phyloP scores from a whole-genome alignment of 345 rosid species.

The Citrus glauca region DNA sequence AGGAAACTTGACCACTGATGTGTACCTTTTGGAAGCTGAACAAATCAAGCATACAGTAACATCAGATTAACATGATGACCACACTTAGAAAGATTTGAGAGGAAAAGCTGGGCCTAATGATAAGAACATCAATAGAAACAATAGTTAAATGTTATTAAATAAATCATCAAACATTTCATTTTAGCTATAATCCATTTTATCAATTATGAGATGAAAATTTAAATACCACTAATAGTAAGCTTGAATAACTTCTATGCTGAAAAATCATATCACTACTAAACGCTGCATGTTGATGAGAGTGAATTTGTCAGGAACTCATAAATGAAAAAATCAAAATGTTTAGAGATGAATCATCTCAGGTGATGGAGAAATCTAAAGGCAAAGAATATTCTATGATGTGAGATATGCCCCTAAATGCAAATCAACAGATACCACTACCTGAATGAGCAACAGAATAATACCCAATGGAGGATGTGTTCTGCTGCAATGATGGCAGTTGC shows the following conservation, averaged over 20 bases:
- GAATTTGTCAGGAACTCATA: not conserved
- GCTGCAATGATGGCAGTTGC: slow-evolving; percentile 85
- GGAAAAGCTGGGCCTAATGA: not conserved
- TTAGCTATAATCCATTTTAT: not conserved
- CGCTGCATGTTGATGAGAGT: not conserved
- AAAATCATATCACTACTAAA: not conserved
- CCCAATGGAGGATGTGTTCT: slow-evolving; percentile 88
- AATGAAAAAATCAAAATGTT: not conserved
- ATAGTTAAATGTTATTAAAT: not conserved
- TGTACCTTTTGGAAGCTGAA: slow-evolving; percentile 91
- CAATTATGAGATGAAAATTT: not conserved
- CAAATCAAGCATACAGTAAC: not conserved
- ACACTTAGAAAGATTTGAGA: too few relatives aligned
- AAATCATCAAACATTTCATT: not conserved
- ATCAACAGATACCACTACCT: not conserved
- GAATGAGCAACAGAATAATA: slow-evolving; percentile 23
- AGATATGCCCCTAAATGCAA: not conserved
- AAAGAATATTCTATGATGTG: not conserved
- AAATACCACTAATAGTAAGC: not conserved
- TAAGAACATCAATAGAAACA: not conserved
- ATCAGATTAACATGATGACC: not conserved
- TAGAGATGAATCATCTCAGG: not conserved
- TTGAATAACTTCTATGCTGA: not conserved
- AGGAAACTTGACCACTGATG: slow-evolving; percentile 87
- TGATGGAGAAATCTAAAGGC: not conserved